phyloP scores from a whole-genome alignment of 495 filamentous ascomycete genomes.

The Pseudotulostoma volvatum region DNA sequence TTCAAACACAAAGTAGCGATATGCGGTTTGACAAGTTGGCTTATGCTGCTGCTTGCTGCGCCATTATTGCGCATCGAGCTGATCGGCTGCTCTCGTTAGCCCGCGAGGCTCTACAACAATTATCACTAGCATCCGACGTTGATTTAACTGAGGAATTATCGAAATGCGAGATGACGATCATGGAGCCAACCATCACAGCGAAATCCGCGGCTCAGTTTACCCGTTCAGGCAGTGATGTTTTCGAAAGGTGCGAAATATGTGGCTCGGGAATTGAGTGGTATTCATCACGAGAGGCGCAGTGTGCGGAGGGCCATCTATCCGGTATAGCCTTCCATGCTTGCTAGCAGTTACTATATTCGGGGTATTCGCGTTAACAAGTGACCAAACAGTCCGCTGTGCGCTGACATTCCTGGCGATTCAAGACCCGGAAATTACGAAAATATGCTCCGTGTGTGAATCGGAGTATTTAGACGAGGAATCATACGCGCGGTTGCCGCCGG shows the following conservation, averaged over 20 bases:
- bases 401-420: slow-evolving; percentile 39
- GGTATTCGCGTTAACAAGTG: no score
- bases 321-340: slow-evolving; percentile 16
- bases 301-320: slow-evolving; percentile 33
- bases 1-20: slow-evolving; percentile 3
- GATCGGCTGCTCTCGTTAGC: slow-evolving; percentile 13
- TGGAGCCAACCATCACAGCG: slow-evolving; percentile 6
- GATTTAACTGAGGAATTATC: slow-evolving; percentile 21
- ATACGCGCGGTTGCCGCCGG: slow-evolving; percentile 1
- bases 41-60: slow-evolving; percentile 25
- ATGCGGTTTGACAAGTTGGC: slow-evolving; percentile 15
- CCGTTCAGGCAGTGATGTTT: slow-evolving; percentile 13
- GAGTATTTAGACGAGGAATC: slow-evolving; percentile 33
- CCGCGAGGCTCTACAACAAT: slow-evolving; percentile 14
- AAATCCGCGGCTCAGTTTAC: slow-evolving; percentile 13
- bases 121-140: slow-evolving; percentile 13
- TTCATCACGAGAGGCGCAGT: slow-evolving; percentile 24
- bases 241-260: slow-evolving; percentile 34
- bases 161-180: slow-evolving; percentile 9
- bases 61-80: slow-evolving; percentile 17
- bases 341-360: no score
- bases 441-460: slow-evolving; percentile 32
- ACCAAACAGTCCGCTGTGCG: slow-evolving; percentile 32
- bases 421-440: slow-evolving; percentile 37
- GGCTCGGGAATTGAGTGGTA: slow-evolving; percentile 23